Percentiles rank a stretch among this genome's conserved stretches.
Conservation (phyloP, 495 filamentous ascomycete genomes). For the Pseudotulostoma volvatum region DNA sequence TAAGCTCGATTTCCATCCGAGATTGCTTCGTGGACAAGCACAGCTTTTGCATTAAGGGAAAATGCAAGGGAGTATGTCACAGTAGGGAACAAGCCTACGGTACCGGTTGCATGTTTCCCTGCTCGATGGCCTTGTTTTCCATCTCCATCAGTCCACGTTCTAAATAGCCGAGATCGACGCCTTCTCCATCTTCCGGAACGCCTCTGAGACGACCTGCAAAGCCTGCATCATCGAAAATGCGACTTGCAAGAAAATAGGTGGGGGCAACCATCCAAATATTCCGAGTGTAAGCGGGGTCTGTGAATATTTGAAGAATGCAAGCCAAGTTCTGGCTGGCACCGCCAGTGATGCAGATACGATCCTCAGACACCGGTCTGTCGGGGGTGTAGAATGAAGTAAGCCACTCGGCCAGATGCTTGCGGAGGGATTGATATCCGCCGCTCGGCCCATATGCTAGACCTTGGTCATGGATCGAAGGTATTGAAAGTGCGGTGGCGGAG, state of each 20-base stretch:
- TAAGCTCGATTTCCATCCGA: too few relatives aligned
- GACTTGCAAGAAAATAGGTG: conserved; percentile 61
- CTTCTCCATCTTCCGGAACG: conserved; percentile 59
- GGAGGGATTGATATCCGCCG: conserved; percentile 48
- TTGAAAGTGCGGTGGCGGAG: conserved; percentile 36
- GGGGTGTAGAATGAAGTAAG: conserved; percentile 44
- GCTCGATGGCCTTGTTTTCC: conserved; percentile 15
- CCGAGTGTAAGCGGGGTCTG: conserved; percentile 59
- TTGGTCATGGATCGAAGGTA: conserved; percentile 36
- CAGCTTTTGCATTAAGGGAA: too few relatives aligned
- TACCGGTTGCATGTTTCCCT: conserved; percentile 26
- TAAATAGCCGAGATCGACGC: conserved; percentile 47
- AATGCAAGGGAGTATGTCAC: too few relatives aligned
- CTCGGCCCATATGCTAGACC: conserved; percentile 66
- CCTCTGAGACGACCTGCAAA: conserved; percentile 43
- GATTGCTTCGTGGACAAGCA: conserved; percentile 5
- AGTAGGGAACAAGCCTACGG: too few relatives aligned
- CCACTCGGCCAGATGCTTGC: conserved; percentile 51
- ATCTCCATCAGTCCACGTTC: conserved; percentile 28
- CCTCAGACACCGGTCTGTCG: conserved; percentile 19
- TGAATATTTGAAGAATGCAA: conserved; percentile 53
- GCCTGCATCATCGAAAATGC: conserved; percentile 66
- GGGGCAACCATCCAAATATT: conserved; percentile 68
- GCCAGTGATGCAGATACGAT: conserved; percentile 64
- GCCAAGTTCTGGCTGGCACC: conserved; percentile 66